Percentiles rank a stretch among this genome's conserved stretches.
Evolutionary conservation across 805 yeast genomes (phyloP).

Genomic region (Kazachstania kunashirensis): DNA sequence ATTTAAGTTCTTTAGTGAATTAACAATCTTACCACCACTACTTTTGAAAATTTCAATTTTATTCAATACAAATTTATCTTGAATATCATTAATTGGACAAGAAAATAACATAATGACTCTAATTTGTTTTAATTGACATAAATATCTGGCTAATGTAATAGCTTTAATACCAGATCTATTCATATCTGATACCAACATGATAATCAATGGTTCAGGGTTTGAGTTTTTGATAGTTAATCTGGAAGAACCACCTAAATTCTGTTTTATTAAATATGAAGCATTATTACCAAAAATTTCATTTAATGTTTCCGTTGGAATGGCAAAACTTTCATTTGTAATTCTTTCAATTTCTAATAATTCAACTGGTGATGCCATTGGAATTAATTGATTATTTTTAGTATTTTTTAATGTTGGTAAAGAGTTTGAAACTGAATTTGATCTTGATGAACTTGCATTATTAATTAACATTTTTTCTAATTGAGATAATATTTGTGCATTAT

Average conservation of each 20-base stretch:
- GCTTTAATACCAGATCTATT: constrained; percentile 68
- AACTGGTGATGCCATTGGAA: constrained; percentile 64
- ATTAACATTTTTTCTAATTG: constrained; percentile 20
- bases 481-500: constrained; percentile 6
- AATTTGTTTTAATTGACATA: constrained; percentile 50
- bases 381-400: constrained; percentile 17
- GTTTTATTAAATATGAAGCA: constrained; percentile 47
- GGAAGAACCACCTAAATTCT: constrained; percentile 58
- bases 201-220: constrained; percentile 69
- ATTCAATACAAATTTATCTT: constrained; percentile 27
- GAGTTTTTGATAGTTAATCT: constrained; percentile 59
- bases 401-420: constrained; percentile 10
- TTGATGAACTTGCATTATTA: constrained; percentile 11
- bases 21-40: constrained; percentile 61
- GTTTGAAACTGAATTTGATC: constrained; percentile 11
- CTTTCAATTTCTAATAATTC: constrained; percentile 73
- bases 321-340: constrained; percentile 43
- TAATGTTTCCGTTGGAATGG: constrained; percentile 36
- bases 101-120: constrained; percentile 47
- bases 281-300: constrained; percentile 65
- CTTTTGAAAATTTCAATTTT: constrained; percentile 49
- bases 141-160: constrained; percentile 67
- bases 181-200: constrained; percentile 58
- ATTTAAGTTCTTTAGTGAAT: constrained; percentile 31
- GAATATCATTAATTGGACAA: constrained; percentile 21